These are phyloP conservation scores for Echeveria elegans DNA, from an alignment of 164 flowering plant species.

Conservation along the genomic window DNA sequence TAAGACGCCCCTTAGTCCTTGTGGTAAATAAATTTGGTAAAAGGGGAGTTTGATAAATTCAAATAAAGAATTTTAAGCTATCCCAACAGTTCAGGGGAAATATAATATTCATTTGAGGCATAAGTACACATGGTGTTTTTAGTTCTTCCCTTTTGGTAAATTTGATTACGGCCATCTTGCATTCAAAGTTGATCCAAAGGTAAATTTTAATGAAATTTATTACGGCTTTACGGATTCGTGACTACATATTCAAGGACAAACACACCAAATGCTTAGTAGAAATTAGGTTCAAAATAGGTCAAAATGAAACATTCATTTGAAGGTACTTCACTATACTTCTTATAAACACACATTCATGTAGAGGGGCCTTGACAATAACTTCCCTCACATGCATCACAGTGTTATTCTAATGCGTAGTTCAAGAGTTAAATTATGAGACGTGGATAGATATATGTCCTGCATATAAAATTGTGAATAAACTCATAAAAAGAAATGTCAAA, in stretches of 20 bases:
- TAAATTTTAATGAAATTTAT: too few relatives aligned
- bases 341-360: background rate
- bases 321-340: background rate
- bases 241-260: background rate
- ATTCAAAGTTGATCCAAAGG: too few relatives aligned
- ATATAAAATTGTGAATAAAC: background rate
- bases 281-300: background rate
- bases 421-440: background rate
- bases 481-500: conserved; percentile 1
- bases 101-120: too few relatives aligned
- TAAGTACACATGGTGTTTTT: too few relatives aligned
- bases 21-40: too few relatives aligned
- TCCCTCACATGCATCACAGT: background rate
- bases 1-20: too few relatives aligned
- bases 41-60: too few relatives aligned
- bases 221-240: too few relatives aligned
- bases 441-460: background rate
- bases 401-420: background rate
- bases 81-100: too few relatives aligned
- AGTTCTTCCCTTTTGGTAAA: too few relatives aligned
- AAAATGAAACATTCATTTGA: background rate
- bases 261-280: background rate
- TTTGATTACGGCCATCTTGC: too few relatives aligned
- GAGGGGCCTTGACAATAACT: background rate
- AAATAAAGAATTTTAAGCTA: too few relatives aligned